Evolutionary conservation across 495 filamentous ascomycete genomes (phyloP).

Genomic region (Penicillium antarcticum): DNA sequence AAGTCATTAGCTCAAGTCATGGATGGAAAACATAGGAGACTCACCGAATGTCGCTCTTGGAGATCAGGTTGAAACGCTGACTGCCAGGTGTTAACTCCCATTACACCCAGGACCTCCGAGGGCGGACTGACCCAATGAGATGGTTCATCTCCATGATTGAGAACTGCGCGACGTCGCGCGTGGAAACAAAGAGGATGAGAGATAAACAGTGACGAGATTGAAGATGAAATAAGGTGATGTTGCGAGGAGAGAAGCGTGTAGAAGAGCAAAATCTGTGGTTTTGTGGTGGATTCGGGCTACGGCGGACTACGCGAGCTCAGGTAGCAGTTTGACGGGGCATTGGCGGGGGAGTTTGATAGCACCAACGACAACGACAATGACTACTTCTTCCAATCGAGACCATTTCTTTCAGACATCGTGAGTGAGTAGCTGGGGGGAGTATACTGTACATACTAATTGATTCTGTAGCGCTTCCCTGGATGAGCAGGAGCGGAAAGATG

Average conservation of each 20-base stretch:
- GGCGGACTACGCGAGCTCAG: conserved; percentile 35
- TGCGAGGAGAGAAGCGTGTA: conserved; percentile 27
- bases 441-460: conserved; percentile 3
- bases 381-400: conserved; percentile 59
- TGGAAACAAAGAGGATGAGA: conserved; percentile 14
- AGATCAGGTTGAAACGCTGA: conserved; percentile 69
- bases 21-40: conserved; percentile 20
- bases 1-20: conserved; percentile 20
- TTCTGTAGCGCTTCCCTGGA: conserved; percentile 63
- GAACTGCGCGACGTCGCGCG: conserved; percentile 36
- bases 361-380: conserved; percentile 46
- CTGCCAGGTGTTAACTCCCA: conserved; percentile 48
- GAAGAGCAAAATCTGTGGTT: conserved; percentile 26
- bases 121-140: conserved; percentile 49
- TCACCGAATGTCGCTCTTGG: conserved; percentile 94
- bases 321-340: conserved; percentile 26
- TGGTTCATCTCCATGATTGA: conserved; percentile 53
- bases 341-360: conserved; percentile 6
- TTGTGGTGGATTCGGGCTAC: conserved; percentile 39
- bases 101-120: conserved; percentile 27
- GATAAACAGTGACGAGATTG: conserved; percentile 3
- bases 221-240: background rate
- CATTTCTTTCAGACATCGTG: conserved; percentile 85
- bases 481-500: conserved; percentile 65
- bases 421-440: background rate